Base-by-base conservation (phyloP, 2,329 filamentous ascomycete genomes). In the Colletotrichum endophyticum region DNA sequence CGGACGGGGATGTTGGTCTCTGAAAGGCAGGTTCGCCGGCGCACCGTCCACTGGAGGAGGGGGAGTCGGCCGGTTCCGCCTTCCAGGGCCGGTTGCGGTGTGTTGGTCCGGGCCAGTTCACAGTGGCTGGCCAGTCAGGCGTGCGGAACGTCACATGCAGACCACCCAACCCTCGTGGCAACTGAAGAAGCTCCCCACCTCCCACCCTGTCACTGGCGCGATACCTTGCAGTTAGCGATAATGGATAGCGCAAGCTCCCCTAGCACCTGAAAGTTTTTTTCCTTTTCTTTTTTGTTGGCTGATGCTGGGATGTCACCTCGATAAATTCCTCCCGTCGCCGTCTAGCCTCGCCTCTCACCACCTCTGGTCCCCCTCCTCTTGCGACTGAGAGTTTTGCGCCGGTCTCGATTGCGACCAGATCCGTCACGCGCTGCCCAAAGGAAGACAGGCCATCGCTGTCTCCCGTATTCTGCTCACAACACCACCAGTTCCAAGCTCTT, bases 51-150 rank as follows among this genome's bases (percentile, higher is more conserved):
- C 56, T 75, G 30, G n/a, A 30, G 39, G 32, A 15, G 39, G 25
- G 53, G n/a, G 22, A 75, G 63, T 63, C 73, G 73, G 73, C 73
- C 73, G 73, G 70, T 73, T 66, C 73, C 73, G 73, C 73, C 73
- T 30, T n/a, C 56, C 36, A 63, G 73, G 73, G 16, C 70, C 73
- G 73, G 70, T 64, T 73, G 73, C 73, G 70, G 63, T 73, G 39
- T 7, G 22, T 28, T 49, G 44, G n/a, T 49, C 44, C 44, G 44
- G 44, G 44, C 44, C n/a, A 49, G 19, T 49, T 12, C n/a, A 44
- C 44, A 44, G 25, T 36, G 63, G 6, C 44, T 22, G 39, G 25
- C 73, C 73, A 75, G 56, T 73, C 73, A 75, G 62, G 44, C 36
- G 56, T 44, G 63, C 73, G 63, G 44, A 63, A 66, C 73, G 39